Base-by-base conservation (phyloP, 2,329 filamentous ascomycete species). In the Fusarium chlamydosporum region DNA sequence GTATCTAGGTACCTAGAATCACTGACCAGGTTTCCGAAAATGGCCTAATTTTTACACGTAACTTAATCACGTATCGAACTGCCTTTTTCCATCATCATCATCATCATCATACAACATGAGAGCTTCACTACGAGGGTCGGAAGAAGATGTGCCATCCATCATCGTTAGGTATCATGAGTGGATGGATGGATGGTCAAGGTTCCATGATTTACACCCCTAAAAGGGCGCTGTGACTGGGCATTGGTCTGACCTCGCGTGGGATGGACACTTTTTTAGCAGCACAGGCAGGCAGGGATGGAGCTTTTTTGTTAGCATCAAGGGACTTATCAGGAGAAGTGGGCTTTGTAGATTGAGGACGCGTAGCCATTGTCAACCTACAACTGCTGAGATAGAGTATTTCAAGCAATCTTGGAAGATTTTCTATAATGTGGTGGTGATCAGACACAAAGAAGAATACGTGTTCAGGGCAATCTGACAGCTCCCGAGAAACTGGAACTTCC, bases 281-380 rank as follows among this genome's bases (percentile, higher is more conserved):
- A 35, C 53, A 61, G 47, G 46, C 57, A 53, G 60, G 23, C 23
- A 6, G 23, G 23, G 23, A 23, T 23, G 41, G 53, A 47, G 61
- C 23, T 29, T 31, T 56, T 35, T 47, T 31, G 34, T 38, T 54
- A 60, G 38, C 11, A 54, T 43, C 55, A 52, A 53, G 54, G 56
- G 64, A 68, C 56, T 50, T 68, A 65, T 61, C 43, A 67, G 61
- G 66, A 56, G 66, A 67, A 67, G 66, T 69, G 66, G 66, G 40
- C 53, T 51, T 58, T 62, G 43, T 52, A 69, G 53, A 69, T 67
- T 68, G 54, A 56, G 61, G 66, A 62, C 66, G 66, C 66, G 66
- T 58, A 51, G 61, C 15, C 34, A 37, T 18, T 50, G 42, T 55
- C 65, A 69, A 62, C 66, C 65, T 66, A 26, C 45, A 29, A 27